Percentiles rank a stretch among this genome's conserved stretches.
Evolutionary conservation across 2,329 filamentous ascomycete species (phyloP).

Genomic region (Verticillium alfalfae): DNA sequence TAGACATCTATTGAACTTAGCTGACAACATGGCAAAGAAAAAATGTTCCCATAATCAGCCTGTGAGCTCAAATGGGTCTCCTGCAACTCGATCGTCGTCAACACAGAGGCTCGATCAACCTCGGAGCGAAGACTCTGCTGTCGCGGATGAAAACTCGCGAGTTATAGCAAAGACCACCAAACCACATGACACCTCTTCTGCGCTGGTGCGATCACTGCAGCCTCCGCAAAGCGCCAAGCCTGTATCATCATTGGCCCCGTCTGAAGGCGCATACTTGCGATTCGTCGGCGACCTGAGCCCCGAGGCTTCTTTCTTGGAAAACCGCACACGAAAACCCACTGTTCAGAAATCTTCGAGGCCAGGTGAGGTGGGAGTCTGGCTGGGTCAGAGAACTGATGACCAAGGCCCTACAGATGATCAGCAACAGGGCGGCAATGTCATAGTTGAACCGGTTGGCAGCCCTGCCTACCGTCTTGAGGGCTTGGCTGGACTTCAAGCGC

Average conservation of each 20-base stretch:
- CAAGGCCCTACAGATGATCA: neutral
- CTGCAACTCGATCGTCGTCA: neutral
- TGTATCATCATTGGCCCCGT: neutral
- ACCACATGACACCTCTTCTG: neutral
- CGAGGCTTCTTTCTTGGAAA: slow-evolving; percentile 16
- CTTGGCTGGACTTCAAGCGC: neutral
- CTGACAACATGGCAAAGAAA: neutral
- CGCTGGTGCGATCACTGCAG: too few relatives aligned
- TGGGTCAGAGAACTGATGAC: slow-evolving; percentile 7
- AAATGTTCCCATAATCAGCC: neutral
- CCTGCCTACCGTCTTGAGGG: slow-evolving; percentile 5
- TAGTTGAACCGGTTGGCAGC: slow-evolving; percentile 5
- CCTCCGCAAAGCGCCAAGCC: neutral
- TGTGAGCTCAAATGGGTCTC: neutral
- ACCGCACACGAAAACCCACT: slow-evolving; percentile 3
- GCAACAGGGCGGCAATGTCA: neutral
- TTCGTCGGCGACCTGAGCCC: slow-evolving; percentile 17
- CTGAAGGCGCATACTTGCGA: slow-evolving; percentile 12
- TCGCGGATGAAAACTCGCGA: neutral
- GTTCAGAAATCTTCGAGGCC: slow-evolving; percentile 8
- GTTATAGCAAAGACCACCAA: neutral
- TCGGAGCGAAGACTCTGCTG: neutral
- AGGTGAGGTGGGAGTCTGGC: slow-evolving; percentile 11
- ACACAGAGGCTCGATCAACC: too few relatives aligned
- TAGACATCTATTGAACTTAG: neutral